Evolutionary conservation across 176 grass and related monocot species (phyloP).

Genomic region (Triticum dicoccoides): DNA sequence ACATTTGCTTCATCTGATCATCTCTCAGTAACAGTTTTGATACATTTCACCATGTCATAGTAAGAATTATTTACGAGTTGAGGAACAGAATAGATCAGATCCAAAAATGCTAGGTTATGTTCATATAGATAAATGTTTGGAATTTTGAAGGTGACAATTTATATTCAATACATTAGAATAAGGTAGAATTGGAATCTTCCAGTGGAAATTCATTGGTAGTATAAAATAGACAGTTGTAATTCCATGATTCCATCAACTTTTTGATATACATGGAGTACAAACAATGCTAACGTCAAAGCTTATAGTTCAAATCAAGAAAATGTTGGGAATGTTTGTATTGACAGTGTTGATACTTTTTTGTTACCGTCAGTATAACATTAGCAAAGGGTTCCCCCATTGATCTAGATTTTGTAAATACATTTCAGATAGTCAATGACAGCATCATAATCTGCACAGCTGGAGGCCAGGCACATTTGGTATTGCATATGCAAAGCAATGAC

Average conservation of each 20-base stretch:
- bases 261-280: slow-evolving; percentile 1
- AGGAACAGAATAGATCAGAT: slow-evolving; percentile 17
- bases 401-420: neutral
- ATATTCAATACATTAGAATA: slow-evolving; percentile 17
- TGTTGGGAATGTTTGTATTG: neutral
- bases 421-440: neutral
- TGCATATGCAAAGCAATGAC: neutral
- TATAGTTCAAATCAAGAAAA: neutral
- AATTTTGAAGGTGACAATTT: slow-evolving; percentile 1
- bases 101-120: neutral
- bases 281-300: neutral
- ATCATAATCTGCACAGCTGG: neutral
- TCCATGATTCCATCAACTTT: neutral
- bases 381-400: neutral
- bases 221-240: neutral
- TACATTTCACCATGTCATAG: neutral
- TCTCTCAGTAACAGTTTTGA: slow-evolving; percentile 10
- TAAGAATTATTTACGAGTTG: slow-evolving; percentile 15
- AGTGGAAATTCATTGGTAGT: neutral
- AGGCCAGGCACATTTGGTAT: neutral
- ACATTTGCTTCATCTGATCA: neutral
- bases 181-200: neutral
- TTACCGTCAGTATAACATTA: neutral
- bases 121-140: neutral
- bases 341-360: neutral